Conservation (phyloP, 768 basidiomycete species). For the Chlorophyllum brunneum region DNA sequence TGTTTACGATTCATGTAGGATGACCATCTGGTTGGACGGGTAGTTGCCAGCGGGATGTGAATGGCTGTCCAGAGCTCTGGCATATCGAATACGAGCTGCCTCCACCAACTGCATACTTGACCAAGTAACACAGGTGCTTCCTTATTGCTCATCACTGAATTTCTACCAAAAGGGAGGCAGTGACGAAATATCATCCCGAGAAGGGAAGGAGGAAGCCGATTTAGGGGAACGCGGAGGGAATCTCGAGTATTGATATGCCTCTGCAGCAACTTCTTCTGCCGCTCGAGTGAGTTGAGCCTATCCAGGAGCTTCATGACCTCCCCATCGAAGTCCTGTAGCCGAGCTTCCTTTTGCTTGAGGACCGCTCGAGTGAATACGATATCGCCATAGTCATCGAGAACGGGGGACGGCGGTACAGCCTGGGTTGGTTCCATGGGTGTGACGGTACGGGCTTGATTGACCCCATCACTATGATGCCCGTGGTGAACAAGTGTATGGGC, state of each 20-base stretch:
- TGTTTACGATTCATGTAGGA: neutral
- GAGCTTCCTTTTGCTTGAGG: too few species aligned
- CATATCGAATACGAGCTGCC: conserved; percentile 5
- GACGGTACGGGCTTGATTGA: too few species aligned
- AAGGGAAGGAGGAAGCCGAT: conserved; percentile 8
- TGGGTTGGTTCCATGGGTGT: too few species aligned
- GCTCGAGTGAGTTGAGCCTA: neutral
- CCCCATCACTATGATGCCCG: too few species aligned
- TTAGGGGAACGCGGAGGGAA: conserved; percentile 9
- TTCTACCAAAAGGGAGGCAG: conserved; percentile 13
- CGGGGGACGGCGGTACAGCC: too few species aligned
- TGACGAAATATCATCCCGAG: conserved; percentile 11
- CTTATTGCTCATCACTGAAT: conserved; percentile 10
- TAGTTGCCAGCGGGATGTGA: neutral
- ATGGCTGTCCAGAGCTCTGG: conserved; percentile 12
- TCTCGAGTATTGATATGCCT: neutral
- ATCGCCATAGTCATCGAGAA: too few species aligned
- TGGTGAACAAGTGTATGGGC: too few species aligned
- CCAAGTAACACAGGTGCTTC: conserved; percentile 14
- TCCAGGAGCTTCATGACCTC: neutral
- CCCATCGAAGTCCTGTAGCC: neutral
- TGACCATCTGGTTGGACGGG: neutral
- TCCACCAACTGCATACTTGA: conserved; percentile 14
- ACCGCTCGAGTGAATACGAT: too few species aligned
- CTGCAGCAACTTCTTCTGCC: neutral